phyloP scores from a whole-genome alignment of 345 rosid genomes.

The Citrus australasica region DNA sequence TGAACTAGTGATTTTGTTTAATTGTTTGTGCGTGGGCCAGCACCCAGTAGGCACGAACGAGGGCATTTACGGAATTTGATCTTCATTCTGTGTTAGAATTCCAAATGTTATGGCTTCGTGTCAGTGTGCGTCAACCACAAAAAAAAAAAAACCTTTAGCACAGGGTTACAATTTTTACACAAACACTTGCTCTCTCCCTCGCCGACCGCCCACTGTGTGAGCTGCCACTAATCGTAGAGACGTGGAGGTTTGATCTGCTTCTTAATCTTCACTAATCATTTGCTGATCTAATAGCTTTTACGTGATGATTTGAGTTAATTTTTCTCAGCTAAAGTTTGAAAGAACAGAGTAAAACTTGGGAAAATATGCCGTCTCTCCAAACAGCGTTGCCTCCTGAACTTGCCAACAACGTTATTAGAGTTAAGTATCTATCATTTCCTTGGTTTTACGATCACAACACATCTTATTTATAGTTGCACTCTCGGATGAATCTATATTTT shows the following conservation, averaged over 20 bases:
- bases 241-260: constrained; percentile 4
- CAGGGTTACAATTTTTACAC: not conserved
- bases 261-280: not conserved
- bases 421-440: constrained; percentile 28
- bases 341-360: not conserved
- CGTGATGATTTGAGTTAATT: not conserved
- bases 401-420: constrained; percentile 85
- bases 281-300: not conserved
- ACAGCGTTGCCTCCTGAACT: constrained; percentile 89
- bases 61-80: not conserved
- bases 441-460: not conserved
- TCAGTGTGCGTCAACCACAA: not conserved
- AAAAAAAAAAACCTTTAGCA: no score
- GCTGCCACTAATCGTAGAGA: not conserved
- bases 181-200: not conserved
- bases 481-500: not conserved
- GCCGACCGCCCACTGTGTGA: not conserved
- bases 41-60: not conserved
- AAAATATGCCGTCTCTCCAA: constrained; percentile 79
- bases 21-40: no score
- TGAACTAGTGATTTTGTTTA: not conserved
- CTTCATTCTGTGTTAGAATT: not conserved
- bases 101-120: not conserved
- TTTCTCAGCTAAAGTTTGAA: not conserved
- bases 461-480: not conserved